phyloP scores from a whole-genome alignment of 2,329 filamentous ascomycete genomes.

The Aspergillus vadensis region DNA sequence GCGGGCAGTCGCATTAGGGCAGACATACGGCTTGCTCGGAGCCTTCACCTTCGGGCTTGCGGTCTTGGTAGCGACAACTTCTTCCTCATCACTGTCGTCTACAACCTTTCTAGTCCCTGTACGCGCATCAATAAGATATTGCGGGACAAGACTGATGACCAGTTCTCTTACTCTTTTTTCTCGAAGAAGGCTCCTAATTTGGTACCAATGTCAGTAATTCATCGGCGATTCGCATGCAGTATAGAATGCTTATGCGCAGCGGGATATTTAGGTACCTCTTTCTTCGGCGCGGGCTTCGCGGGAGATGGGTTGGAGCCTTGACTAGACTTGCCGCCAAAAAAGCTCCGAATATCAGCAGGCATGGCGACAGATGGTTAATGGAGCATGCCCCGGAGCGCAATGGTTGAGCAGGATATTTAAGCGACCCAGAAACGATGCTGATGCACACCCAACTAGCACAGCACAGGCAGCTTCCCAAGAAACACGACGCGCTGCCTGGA shows the following conservation, averaged over 20 bases:
- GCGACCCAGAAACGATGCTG: background rate
- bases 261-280: conserved; percentile 42
- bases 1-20: background rate
- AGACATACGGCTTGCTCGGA: conserved; percentile 52
- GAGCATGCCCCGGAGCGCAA: conserved; percentile 5
- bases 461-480: conserved; percentile 12
- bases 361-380: conserved; percentile 50
- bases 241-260: background rate
- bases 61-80: conserved; percentile 43
- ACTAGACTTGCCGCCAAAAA: conserved; percentile 78
- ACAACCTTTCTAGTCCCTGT: conserved; percentile 66
- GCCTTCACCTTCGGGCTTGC: conserved; percentile 41
- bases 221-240: background rate
- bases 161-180: conserved; percentile 39
- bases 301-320: conserved; percentile 54
- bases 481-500: conserved; percentile 33
- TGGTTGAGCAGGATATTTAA: background rate
- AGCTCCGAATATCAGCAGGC: conserved; percentile 84
- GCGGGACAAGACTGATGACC: background rate
- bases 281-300: conserved; percentile 47
- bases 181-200: conserved; percentile 19
- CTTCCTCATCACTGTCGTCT: conserved; percentile 78
- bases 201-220: background rate
- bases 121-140: conserved; percentile 11
- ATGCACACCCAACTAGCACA: background rate